Evolutionary conservation across 768 basidiomycete genomes (phyloP).

Genomic region (Xanthoconium stramineum): DNA sequence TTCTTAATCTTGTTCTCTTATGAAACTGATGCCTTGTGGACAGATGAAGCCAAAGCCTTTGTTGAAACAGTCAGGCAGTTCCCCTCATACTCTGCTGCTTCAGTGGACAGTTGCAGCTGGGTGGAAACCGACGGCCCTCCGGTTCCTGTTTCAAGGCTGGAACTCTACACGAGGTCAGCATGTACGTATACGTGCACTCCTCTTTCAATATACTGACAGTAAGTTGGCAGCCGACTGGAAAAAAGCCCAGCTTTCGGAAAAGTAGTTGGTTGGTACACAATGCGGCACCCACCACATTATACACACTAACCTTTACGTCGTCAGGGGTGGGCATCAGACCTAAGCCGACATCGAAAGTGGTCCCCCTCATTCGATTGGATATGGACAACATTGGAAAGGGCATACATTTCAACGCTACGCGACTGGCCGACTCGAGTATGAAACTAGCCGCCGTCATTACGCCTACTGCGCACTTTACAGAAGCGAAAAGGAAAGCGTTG

Average conservation of each 20-base stretch:
- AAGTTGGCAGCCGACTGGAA: neutral
- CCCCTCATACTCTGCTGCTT: neutral
- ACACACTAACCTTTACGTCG: neutral
- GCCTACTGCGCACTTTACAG: neutral
- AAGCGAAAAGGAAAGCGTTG: neutral
- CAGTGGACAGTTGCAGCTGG: neutral
- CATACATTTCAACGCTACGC: neutral
- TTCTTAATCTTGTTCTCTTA: neutral
- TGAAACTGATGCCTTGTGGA: neutral
- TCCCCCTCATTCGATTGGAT: neutral
- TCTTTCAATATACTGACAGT: neutral
- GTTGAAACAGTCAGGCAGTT: neutral
- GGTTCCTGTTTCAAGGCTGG: no score
- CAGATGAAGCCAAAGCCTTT: neutral
- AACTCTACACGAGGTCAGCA: neutral
- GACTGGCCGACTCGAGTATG: neutral
- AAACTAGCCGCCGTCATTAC: neutral
- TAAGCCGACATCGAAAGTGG: neutral
- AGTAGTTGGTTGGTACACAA: neutral
- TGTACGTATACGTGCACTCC: no score
- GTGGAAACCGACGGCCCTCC: neutral
- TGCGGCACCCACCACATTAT: neutral
- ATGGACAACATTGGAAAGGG: neutral
- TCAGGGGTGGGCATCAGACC: neutral
- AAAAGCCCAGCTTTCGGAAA: neutral